Percentiles rank a stretch among this genome's conserved stretches.
phyloP scores from a whole-genome alignment of 495 filamentous ascomycete genomes.

The Aspergillus avenaceus region DNA sequence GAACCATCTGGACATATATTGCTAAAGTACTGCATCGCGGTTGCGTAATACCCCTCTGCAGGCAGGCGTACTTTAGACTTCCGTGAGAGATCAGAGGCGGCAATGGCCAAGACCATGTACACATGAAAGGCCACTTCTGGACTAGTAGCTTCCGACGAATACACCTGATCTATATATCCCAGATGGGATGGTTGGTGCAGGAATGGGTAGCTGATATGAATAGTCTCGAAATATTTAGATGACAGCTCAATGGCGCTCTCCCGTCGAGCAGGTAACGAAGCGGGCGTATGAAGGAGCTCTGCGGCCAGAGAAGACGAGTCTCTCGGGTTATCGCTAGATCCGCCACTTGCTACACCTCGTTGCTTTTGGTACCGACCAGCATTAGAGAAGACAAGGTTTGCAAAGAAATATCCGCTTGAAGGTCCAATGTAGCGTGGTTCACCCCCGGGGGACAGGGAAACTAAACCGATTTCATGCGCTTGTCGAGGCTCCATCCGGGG shows the following conservation, averaged over 20 bases:
- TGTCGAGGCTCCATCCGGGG: constrained; percentile 14
- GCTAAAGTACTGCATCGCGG: constrained; percentile 37
- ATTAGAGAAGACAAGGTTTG: constrained; percentile 37
- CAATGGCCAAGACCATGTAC: constrained; percentile 44
- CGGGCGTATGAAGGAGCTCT: constrained; percentile 34
- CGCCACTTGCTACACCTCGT: not conserved
- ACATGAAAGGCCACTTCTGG: constrained; percentile 33
- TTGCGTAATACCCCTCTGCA: constrained; percentile 41
- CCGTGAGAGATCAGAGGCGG: constrained; percentile 37
- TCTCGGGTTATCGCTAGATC: not conserved
- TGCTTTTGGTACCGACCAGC: constrained; percentile 25
- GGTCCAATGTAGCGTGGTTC: constrained; percentile 38
- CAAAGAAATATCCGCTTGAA: constrained; percentile 40
- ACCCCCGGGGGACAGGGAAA: constrained; percentile 31
- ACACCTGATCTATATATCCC: constrained; percentile 27
- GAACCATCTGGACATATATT: constrained; percentile 34
- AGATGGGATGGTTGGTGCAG: constrained; percentile 39
- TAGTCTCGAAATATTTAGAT: constrained; percentile 36
- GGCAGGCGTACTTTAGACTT: constrained; percentile 36
- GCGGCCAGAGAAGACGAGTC: constrained; percentile 18
- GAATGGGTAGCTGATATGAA: constrained; percentile 41
- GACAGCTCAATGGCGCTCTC: constrained; percentile 34
- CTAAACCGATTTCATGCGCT: constrained; percentile 36
- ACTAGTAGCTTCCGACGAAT: constrained; percentile 13
- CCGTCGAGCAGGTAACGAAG: constrained; percentile 28